Conservation (phyloP, 495 filamentous ascomycete species). For the Parathielavia hyrcaniae region DNA sequence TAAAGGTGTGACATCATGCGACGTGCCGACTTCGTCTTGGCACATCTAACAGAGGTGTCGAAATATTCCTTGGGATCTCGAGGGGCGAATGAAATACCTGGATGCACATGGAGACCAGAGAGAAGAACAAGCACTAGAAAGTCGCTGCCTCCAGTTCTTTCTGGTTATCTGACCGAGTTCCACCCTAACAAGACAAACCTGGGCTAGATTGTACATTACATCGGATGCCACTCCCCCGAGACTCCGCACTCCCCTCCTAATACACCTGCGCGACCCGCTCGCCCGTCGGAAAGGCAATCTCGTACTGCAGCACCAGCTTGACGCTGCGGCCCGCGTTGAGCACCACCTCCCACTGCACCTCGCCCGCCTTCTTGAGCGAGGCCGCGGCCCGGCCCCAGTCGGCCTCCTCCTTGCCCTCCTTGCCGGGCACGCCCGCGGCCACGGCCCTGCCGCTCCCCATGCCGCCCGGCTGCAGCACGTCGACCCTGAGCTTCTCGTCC, state of each 20-base stretch:
- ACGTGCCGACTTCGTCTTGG: too few species aligned
- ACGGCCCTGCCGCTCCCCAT: constrained; percentile 43
- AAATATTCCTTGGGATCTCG: too few species aligned
- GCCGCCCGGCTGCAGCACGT: constrained; percentile 48
- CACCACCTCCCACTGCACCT: constrained; percentile 55
- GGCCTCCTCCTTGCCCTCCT: constrained; percentile 28
- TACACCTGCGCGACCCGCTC: constrained; percentile 41
- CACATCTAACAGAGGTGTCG: too few species aligned
- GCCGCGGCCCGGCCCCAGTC: constrained; percentile 48
- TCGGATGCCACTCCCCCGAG: too few species aligned
- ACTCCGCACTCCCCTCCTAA: background rate
- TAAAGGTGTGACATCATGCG: too few species aligned
- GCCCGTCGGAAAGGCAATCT: constrained; percentile 50
- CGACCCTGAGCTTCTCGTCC: constrained; percentile 55
- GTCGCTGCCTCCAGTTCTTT: too few species aligned
- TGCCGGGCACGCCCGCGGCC: constrained; percentile 30
- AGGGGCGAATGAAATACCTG: too few species aligned
- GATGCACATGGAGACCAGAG: too few species aligned
- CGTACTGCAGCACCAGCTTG: constrained; percentile 58
- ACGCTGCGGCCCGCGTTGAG: constrained; percentile 53
- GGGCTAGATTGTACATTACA: too few species aligned
- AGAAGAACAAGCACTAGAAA: too few species aligned
- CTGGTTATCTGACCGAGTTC: too few species aligned
- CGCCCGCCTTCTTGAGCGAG: constrained; percentile 51
- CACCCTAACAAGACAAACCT: too few species aligned